Evolutionary conservation across 441 rosid genomes (phyloP).

Genomic region (Populus tomentosa): DNA sequence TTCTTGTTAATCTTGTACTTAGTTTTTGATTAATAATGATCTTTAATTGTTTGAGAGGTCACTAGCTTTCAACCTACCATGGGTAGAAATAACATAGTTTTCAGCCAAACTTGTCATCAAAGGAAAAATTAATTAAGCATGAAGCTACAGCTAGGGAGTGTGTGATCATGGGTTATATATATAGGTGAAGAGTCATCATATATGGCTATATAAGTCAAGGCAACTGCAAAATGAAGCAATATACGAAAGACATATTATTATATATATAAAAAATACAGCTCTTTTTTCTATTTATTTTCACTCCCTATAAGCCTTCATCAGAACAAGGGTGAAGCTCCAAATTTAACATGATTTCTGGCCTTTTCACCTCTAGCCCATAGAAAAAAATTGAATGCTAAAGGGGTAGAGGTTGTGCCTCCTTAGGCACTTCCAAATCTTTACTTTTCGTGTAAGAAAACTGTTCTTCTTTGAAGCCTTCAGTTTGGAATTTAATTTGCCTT

Average conservation of each 20-base stretch:
- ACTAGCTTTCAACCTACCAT: background rate
- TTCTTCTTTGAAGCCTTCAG: background rate
- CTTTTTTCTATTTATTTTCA: background rate
- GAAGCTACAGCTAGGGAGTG: slow-evolving; percentile 2
- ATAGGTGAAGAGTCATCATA: slow-evolving; percentile 26
- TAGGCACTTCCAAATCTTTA: background rate
- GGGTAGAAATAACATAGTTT: background rate
- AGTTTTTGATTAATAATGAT: background rate
- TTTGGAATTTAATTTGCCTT: background rate
- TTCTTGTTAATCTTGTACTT: background rate
- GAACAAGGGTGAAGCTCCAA: background rate
- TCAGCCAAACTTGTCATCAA: slow-evolving; percentile 27
- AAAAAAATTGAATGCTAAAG: background rate
- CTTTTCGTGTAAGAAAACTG: background rate
- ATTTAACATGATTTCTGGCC: background rate
- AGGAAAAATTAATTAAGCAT: slow-evolving; percentile 13
- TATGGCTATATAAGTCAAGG: background rate
- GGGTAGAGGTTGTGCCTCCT: background rate
- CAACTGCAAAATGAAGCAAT: slow-evolving; percentile 5
- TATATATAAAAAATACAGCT: background rate
- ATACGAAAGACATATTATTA: background rate
- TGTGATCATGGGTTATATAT: background rate
- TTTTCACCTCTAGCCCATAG: background rate
- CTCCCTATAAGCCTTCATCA: background rate
- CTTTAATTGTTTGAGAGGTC: background rate